Conservation (phyloP, 2,329 filamentous ascomycete genomes). For the Paecilomyces variotii region DNA sequence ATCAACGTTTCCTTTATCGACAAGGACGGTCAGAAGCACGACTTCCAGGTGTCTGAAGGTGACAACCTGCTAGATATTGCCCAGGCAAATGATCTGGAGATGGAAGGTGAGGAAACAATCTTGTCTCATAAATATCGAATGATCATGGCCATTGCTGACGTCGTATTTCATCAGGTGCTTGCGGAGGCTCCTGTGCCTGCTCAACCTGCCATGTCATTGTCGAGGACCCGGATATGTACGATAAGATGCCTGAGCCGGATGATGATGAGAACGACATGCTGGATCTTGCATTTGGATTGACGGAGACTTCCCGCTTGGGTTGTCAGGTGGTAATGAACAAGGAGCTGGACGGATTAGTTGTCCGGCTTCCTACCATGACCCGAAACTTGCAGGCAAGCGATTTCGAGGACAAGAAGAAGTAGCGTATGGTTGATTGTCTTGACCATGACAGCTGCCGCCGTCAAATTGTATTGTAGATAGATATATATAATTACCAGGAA, state of each 20-base stretch:
- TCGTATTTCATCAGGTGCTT: conserved; percentile 54
- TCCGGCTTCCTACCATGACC: conserved; percentile 86
- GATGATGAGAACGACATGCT: conserved; percentile 87
- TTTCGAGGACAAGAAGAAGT: conserved; percentile 50
- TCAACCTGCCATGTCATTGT: conserved; percentile 91
- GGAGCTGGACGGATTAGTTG: conserved; percentile 76
- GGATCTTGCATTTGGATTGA: conserved; percentile 81
- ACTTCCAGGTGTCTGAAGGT: conserved; percentile 71
- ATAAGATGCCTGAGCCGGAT: conserved; percentile 68
- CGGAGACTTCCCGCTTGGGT: conserved; percentile 74
- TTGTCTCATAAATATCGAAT: too few relatives aligned
- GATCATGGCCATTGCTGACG: not conserved
- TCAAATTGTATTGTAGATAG: conserved; percentile 5
- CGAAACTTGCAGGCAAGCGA: conserved; percentile 93
- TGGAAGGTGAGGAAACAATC: conserved; percentile 61
- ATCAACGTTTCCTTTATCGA: conserved; percentile 88
- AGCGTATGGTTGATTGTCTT: not conserved
- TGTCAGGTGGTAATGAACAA: conserved; percentile 90
- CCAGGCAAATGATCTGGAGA: conserved; percentile 88
- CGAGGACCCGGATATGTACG: conserved; percentile 62
- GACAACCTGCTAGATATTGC: conserved; percentile 95
- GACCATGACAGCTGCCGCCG: not conserved
- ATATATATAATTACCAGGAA: not conserved
- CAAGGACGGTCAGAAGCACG: conserved; percentile 71
- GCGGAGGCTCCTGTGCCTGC: conserved; percentile 87